These are phyloP conservation scores for Yamadazyma paraphyllophila DNA, from an alignment of 805 yeast genomes.

Conservation along the genomic window DNA sequence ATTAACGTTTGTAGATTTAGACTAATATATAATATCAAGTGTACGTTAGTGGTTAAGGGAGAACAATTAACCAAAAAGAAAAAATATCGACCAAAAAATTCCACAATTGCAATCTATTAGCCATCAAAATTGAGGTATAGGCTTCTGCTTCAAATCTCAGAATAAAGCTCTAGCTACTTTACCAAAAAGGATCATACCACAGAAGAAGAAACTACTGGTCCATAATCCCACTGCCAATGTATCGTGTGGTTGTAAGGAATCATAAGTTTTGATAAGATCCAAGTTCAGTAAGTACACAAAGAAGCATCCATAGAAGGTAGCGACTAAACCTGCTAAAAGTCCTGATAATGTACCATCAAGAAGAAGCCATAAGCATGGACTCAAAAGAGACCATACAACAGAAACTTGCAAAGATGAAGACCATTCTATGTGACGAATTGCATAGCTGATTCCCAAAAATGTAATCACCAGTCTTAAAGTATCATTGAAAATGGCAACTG, in stretches of 20 bases:
- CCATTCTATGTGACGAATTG: slow-evolving; percentile 71
- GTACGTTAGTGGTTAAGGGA: not conserved
- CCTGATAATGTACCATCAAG: slow-evolving; percentile 61
- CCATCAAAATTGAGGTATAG: too few relatives aligned
- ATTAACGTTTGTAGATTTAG: not conserved
- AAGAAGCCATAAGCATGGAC: slow-evolving; percentile 64
- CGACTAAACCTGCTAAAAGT: slow-evolving; percentile 37
- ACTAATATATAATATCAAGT: not conserved
- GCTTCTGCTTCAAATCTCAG: not conserved
- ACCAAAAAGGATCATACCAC: slow-evolving; percentile 65
- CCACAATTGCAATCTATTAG: too few relatives aligned
- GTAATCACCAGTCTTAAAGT: slow-evolving; percentile 50
- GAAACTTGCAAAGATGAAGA: slow-evolving; percentile 62
- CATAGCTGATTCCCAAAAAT: slow-evolving; percentile 68
- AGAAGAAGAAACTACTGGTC: slow-evolving; percentile 63
- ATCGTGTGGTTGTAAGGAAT: slow-evolving; percentile 19
- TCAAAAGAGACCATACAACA: slow-evolving; percentile 58
- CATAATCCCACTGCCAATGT: slow-evolving; percentile 47
- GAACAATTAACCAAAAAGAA: too few relatives aligned
- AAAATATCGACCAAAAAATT: too few relatives aligned
- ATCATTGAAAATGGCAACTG: slow-evolving; percentile 35
- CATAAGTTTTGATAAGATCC: slow-evolving; percentile 10
- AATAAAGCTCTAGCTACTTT: slow-evolving; percentile 61
- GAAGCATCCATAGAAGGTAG: slow-evolving; percentile 31
- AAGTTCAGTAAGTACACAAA: slow-evolving; percentile 30